These are phyloP conservation scores for Tausonia pullulans DNA, from an alignment of 1,284 basidiomycete species.

Conservation along the genomic window DNA sequence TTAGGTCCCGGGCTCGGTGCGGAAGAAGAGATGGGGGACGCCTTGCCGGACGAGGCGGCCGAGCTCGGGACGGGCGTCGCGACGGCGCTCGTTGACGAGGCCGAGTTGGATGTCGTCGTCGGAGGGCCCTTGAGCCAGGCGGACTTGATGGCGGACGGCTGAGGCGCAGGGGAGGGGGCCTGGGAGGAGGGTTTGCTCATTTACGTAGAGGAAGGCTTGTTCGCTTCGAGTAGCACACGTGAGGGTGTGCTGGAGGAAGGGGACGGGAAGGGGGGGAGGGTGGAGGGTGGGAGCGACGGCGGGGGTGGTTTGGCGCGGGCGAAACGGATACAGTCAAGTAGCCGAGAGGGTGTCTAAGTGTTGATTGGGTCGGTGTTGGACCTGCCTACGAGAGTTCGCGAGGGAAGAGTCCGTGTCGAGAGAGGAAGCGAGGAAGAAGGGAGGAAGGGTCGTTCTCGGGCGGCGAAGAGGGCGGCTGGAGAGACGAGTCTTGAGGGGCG, in stretches of 20 bases:
- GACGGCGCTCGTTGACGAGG: conserved; percentile 51
- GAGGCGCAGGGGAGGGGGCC: conserved; percentile 46
- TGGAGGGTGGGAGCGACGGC: background rate
- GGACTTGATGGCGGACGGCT: conserved; percentile 55
- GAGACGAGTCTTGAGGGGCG: too few relatives aligned
- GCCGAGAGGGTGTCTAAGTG: background rate
- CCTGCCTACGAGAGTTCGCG: too few relatives aligned
- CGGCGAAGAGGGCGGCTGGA: too few relatives aligned
- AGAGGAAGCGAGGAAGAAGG: too few relatives aligned
- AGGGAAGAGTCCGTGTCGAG: too few relatives aligned
- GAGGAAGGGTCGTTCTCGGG: too few relatives aligned
- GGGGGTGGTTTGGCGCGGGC: conserved; percentile 1
- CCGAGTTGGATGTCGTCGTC: conserved; percentile 40
- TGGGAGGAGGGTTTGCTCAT: conserved; percentile 73
- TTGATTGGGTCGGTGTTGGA: too few relatives aligned
- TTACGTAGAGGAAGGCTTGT: conserved; percentile 36
- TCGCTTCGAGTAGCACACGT: background rate
- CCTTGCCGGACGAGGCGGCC: conserved; percentile 40
- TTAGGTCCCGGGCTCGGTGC: conserved; percentile 39
- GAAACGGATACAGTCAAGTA: conserved; percentile 8
- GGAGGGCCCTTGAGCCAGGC: conserved; percentile 75
- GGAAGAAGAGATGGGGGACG: conserved; percentile 34
- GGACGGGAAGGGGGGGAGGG: background rate
- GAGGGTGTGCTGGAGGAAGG: background rate
- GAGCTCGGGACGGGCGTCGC: conserved; percentile 35